Evolutionary conservation across 2,329 filamentous ascomycete species (phyloP), one percentile per base, ranked within the genome.

Genomic region (Fusarium drepaniforme): DNA sequence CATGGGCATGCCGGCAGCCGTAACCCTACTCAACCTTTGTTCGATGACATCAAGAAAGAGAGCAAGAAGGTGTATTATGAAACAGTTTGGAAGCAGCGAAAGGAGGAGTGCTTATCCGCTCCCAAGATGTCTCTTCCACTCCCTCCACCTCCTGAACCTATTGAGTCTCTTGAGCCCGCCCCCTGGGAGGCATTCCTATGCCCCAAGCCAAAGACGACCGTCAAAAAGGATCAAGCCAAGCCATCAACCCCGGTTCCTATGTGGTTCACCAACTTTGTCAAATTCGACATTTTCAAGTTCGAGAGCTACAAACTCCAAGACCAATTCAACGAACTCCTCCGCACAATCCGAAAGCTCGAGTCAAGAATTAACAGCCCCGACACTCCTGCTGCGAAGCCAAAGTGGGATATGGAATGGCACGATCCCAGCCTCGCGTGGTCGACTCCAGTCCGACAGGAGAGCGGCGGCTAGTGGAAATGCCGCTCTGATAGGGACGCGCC

Each of bases 381-480:
- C 23, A 38, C 46, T 51, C 46, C 46, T 51, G 46, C 57, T 28
- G 46, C 57, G 35, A 38, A n/a, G 15, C 21, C 49, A 3, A 67
- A 51, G 13, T 78, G 77, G 75, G 73, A 77, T 25, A 68, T 75
- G 18, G 68, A 78, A 38, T 78, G 75, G 77, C 75, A 78, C 37
- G 63, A 71, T 3, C 60, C 72, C 1, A 75, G 38, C 42, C 23
- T 56, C 21, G 57, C 28, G 35, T 78, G 77, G 77, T 57, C 68
- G 37, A 70, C 70, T 61, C 71, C 63, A 46, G 66, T 67, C 61
- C 73, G 72, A 61, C 67, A 71, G 58, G 62, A 49, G 70, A 75
- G 66, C 71, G 77, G 77, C 49, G 77, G 77, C 72, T 78, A 78
- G 76, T 78, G 77, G 77, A 78, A 70, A 78, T 78, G 77, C 75